These are phyloP conservation scores for Ogataea methanolica DNA, from an alignment of 805 yeast species.

Conservation along the genomic window DNA sequence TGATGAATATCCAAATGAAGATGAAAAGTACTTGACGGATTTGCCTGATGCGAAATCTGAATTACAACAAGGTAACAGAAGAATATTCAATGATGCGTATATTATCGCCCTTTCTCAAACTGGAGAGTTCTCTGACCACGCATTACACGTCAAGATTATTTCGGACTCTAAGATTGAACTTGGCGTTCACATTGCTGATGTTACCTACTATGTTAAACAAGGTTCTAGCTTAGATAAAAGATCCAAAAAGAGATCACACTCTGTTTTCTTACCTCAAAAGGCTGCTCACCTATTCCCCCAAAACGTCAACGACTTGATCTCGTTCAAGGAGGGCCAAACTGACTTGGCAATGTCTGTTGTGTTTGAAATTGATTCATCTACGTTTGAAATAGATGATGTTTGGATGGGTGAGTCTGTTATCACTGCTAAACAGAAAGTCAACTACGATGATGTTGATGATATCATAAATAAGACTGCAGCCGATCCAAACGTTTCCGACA, in stretches of 20 bases:
- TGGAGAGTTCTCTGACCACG: constrained; percentile 64
- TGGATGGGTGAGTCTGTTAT: constrained; percentile 70
- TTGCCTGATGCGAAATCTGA: constrained; percentile 34
- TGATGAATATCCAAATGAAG: constrained; percentile 64
- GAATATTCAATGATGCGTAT: constrained; percentile 53
- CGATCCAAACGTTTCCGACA: constrained; percentile 34
- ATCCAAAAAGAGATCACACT: constrained; percentile 83
- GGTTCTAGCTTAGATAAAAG: constrained; percentile 82
- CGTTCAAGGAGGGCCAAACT: constrained; percentile 56
- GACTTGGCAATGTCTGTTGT: constrained; percentile 72
- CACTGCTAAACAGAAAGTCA: constrained; percentile 54
- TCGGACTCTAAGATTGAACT: constrained; percentile 63
- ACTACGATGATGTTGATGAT: constrained; percentile 51
- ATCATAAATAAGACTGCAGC: constrained; percentile 33
- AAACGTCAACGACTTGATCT: constrained; percentile 52
- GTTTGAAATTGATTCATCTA: constrained; percentile 70
- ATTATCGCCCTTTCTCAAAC: constrained; percentile 60
- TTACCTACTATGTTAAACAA: constrained; percentile 62
- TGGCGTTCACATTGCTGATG: constrained; percentile 84
- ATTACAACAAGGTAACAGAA: constrained; percentile 37
- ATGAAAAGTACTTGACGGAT: constrained; percentile 31
- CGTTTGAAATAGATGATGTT: constrained; percentile 68
- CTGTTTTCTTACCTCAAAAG: constrained; percentile 82
- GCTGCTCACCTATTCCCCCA: constrained; percentile 64
- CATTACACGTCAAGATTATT: constrained; percentile 69